These are phyloP conservation scores for Fusarium protoensiforme DNA, from an alignment of 2,329 filamentous ascomycete species.

Conservation along the genomic window DNA sequence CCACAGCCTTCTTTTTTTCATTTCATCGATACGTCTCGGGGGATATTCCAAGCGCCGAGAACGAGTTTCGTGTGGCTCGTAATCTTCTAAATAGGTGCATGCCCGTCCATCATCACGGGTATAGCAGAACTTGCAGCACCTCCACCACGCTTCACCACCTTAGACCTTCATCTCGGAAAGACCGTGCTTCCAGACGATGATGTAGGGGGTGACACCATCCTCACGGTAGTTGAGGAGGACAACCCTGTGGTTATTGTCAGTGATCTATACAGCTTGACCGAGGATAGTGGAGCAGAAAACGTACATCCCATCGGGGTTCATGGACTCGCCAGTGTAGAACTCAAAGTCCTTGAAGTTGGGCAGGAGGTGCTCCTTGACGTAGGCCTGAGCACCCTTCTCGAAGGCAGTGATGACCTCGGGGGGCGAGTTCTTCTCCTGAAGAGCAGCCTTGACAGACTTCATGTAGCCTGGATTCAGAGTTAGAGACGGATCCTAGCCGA, in stretches of 20 bases:
- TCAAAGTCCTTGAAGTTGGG: conserved; percentile 96
- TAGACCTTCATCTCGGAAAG: conserved; percentile 93
- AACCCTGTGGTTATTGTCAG: conserved; percentile 64
- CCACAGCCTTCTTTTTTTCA: conserved; percentile 35
- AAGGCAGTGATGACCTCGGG: conserved; percentile 80
- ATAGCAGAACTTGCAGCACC: conserved; percentile 29
- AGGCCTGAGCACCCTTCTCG: conserved; percentile 78
- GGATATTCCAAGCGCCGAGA: conserved; percentile 36
- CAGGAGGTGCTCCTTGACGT: conserved; percentile 84
- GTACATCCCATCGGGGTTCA: conserved; percentile 94
- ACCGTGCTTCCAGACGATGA: conserved; percentile 96
- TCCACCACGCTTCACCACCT: conserved; percentile 38
- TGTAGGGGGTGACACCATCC: conserved; percentile 90
- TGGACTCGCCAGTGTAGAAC: conserved; percentile 91
- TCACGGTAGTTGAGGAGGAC: conserved; percentile 97
- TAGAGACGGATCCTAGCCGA: not conserved
- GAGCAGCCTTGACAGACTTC: conserved; percentile 82
- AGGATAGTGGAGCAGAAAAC: conserved; percentile 49
- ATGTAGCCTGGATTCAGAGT: conserved; percentile 75
- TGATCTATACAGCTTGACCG: not conserved
- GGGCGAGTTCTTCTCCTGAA: conserved; percentile 71
- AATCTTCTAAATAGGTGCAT: conserved; percentile 32
- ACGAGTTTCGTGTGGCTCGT: conserved; percentile 38
- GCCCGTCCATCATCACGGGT: conserved; percentile 30
- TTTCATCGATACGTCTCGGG: conserved; percentile 38